Conservation (phyloP, 139 green algal genomes). For the Chlamydomonas asymmetrica region DNA sequence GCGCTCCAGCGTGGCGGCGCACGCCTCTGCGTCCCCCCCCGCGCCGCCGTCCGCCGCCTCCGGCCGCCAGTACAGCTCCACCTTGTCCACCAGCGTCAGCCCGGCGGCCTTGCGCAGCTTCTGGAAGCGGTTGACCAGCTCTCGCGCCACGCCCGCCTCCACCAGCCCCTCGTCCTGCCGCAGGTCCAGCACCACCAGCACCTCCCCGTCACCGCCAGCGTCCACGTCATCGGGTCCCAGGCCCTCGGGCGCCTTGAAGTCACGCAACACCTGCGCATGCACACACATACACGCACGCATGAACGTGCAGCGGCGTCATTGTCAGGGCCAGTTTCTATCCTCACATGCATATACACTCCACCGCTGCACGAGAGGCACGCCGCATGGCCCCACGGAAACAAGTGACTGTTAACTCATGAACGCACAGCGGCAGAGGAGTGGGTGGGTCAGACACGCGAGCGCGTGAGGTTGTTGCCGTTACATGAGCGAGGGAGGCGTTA, state of each 20-base stretch:
- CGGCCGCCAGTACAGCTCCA: slow-evolving; percentile 66
- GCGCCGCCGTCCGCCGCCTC: too few relatives aligned
- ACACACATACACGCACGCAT: background rate
- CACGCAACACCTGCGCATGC: slow-evolving; percentile 58
- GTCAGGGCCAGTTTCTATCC: too few relatives aligned
- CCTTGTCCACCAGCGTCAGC: slow-evolving; percentile 66
- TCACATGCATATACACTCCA: too few relatives aligned
- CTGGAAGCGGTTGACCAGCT: slow-evolving; percentile 96
- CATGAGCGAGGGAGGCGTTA: too few relatives aligned
- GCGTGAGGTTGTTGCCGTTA: too few relatives aligned
- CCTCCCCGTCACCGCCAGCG: slow-evolving; percentile 81
- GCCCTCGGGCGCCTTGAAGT: slow-evolving; percentile 77
- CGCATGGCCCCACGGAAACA: too few relatives aligned
- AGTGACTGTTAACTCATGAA: too few relatives aligned
- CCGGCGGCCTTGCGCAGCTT: slow-evolving; percentile 92
- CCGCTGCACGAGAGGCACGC: too few relatives aligned
- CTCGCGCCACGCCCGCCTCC: slow-evolving; percentile 77
- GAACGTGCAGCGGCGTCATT: slow-evolving; percentile 5
- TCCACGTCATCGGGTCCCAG: slow-evolving; percentile 63
- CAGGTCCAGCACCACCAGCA: slow-evolving; percentile 95
- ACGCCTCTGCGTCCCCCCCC: background rate
- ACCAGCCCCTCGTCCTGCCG: slow-evolving; percentile 63
- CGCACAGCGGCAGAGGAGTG: too few relatives aligned
- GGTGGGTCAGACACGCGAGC: too few relatives aligned
- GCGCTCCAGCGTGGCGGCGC: slow-evolving; percentile 5